Conservation (phyloP, 1,139 yeast species). For the Magnusiomyces sp. region DNA sequence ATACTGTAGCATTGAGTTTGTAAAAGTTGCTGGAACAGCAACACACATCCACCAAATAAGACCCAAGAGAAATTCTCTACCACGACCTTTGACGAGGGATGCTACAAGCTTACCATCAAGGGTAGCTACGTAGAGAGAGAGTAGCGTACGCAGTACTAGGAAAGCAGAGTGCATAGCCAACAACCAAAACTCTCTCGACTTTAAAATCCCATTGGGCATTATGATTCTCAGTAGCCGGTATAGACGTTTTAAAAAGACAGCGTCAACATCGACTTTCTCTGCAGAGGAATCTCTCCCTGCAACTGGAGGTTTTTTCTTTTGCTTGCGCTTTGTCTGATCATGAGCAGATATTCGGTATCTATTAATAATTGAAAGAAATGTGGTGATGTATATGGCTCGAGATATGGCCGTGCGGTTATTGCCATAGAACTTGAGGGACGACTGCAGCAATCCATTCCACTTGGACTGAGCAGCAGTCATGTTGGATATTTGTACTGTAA, state of each 20-base stretch:
- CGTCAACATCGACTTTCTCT: conserved; percentile 29
- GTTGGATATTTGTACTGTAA: no score
- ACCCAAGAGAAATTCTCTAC: conserved; percentile 53
- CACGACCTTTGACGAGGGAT: conserved; percentile 63
- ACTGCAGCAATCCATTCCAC: conserved; percentile 10
- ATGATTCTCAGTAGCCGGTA: conserved; percentile 28
- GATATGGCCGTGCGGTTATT: conserved; percentile 24
- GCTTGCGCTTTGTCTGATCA: conserved; percentile 14
- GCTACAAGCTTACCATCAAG: conserved; percentile 84
- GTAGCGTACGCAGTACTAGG: conserved; percentile 58
- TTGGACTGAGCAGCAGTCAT: conserved; percentile 11
- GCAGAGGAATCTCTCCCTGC: conserved; percentile 7
- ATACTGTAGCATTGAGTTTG: conserved; percentile 66
- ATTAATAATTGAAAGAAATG: conserved; percentile 20
- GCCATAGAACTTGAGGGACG: conserved; percentile 17
- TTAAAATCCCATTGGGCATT: conserved; percentile 29
- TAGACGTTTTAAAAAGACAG: conserved; percentile 26
- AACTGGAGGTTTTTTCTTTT: conserved; percentile 10
- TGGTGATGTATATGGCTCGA: conserved; percentile 23
- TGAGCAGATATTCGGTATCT: conserved; percentile 21
- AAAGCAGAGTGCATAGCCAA: conserved; percentile 53
- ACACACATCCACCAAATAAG: conserved; percentile 73
- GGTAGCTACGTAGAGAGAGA: conserved; percentile 77
- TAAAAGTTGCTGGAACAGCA: conserved; percentile 80
- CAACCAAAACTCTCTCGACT: conserved; percentile 32